Evolutionary conservation across 108 stramenopile species (phyloP).

Genomic region (Nitzschia putrida): DNA sequence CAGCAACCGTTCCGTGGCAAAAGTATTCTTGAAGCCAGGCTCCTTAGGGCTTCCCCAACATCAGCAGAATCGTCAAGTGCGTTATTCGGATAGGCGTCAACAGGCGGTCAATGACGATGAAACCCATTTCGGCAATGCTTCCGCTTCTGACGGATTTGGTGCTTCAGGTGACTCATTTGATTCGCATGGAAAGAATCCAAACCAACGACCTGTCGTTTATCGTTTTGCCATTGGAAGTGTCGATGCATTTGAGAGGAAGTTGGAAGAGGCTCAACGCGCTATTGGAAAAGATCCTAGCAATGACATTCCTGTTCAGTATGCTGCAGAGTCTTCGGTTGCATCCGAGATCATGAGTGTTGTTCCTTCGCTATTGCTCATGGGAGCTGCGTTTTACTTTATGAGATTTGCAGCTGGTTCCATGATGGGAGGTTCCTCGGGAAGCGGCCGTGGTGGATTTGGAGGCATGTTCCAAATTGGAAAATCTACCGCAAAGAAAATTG

Average conservation of each 20-base stretch:
- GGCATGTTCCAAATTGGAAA: constrained; percentile 83
- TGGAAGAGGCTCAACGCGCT: constrained; percentile 90
- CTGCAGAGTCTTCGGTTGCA: constrained; percentile 80
- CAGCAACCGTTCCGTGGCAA: constrained; percentile 80
- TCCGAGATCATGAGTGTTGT: constrained; percentile 68
- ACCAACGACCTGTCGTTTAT: constrained; percentile 60
- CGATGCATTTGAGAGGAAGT: constrained; percentile 95
- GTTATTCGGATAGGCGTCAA: constrained; percentile 26
- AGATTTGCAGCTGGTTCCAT: constrained; percentile 65
- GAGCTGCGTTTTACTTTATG: constrained; percentile 75
- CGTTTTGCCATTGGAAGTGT: constrained; percentile 94
- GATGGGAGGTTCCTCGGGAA: constrained; percentile 75
- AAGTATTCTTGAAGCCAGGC: constrained; percentile 65
- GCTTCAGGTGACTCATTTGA: neutral
- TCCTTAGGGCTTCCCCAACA: constrained; percentile 41
- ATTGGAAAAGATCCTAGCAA: constrained; percentile 73
- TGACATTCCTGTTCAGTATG: constrained; percentile 94
- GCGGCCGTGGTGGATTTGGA: constrained; percentile 74
- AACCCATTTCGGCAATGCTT: neutral
- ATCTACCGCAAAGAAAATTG: constrained; percentile 69
- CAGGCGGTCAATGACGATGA: constrained; percentile 12
- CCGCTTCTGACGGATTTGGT: constrained; percentile 13
- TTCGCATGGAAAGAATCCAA: neutral
- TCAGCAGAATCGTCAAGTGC: constrained; percentile 21
- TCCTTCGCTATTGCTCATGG: constrained; percentile 84